Evolutionary conservation across 306 rosid species (phyloP).

Genomic region (Castanospermum australe): DNA sequence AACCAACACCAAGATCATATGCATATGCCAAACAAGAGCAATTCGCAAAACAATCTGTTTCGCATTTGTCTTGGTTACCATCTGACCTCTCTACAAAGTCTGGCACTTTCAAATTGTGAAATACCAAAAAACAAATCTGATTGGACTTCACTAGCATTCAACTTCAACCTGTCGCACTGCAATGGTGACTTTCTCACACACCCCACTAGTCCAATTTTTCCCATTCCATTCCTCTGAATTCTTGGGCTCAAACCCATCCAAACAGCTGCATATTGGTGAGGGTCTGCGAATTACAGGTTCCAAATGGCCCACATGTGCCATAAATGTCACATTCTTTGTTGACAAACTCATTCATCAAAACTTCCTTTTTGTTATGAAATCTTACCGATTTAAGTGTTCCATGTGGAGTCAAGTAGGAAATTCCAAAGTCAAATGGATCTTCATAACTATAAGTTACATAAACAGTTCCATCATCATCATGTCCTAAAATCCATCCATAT

Average conservation of each 20-base stretch:
- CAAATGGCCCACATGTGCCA: too few species aligned
- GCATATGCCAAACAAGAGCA: slow-evolving; percentile 42
- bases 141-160: too few species aligned
- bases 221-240: slow-evolving; percentile 34
- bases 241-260: slow-evolving; percentile 42
- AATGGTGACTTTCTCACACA: slow-evolving; percentile 15
- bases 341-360: too few species aligned
- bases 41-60: slow-evolving; percentile 21
- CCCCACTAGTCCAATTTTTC: slow-evolving; percentile 25
- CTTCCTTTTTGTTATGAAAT: too few species aligned
- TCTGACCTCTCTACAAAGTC: slow-evolving; percentile 6
- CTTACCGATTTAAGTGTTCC: too few species aligned
- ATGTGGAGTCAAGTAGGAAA: too few species aligned
- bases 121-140: slow-evolving; percentile 20
- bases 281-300: neutral
- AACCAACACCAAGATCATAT: slow-evolving; percentile 24
- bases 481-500: too few species aligned
- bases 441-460: too few species aligned
- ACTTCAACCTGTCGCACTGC: slow-evolving; percentile 15
- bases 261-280: slow-evolving; percentile 34
- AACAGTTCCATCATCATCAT: too few species aligned
- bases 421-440: too few species aligned
- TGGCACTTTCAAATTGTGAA: slow-evolving; percentile 36
- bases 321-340: too few species aligned
- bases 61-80: neutral